Percentiles rank a stretch among this genome's conserved stretches.
These are phyloP conservation scores for Lepraria neglecta DNA, from an alignment of 495 filamentous ascomycete species.

Conservation along the genomic window DNA sequence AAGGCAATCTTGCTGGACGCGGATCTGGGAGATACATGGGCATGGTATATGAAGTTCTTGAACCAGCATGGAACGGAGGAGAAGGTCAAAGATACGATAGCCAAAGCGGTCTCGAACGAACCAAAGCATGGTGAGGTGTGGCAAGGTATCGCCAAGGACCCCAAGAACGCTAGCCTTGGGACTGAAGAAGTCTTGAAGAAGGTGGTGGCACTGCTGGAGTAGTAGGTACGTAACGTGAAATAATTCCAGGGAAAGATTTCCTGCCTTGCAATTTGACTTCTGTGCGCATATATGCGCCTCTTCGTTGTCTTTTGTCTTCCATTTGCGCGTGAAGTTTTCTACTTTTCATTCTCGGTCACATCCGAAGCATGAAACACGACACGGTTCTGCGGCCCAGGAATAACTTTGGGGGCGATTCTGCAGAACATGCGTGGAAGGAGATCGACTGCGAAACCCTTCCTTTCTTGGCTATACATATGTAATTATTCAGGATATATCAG, in stretches of 20 bases:
- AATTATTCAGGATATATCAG: no score
- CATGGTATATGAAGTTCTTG: constrained; percentile 95
- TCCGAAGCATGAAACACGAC: no score
- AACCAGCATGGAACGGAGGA: constrained; percentile 86
- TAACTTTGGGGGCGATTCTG: no score
- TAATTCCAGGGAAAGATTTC: background rate
- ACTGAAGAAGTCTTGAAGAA: constrained; percentile 77
- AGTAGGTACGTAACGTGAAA: background rate
- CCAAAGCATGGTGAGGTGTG: constrained; percentile 91
- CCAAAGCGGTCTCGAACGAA: constrained; percentile 68
- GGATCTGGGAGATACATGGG: constrained; percentile 90
- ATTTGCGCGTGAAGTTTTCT: no score
- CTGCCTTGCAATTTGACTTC: no score
- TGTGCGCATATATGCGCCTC: no score
- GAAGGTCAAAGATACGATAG: constrained; percentile 72
- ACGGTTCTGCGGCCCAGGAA: no score
- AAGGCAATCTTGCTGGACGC: constrained; percentile 82
- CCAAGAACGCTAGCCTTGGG: constrained; percentile 63
- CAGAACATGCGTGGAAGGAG: no score
- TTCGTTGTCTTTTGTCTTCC: no score
- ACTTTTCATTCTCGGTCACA: no score
- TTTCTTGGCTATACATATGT: no score
- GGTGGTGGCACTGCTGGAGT: constrained; percentile 56
- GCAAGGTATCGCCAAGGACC: constrained; percentile 80
- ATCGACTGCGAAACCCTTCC: no score